Percentiles rank a stretch among this genome's conserved stretches.
Evolutionary conservation across 1,284 basidiomycete species (phyloP).

Genomic region (Ceratorhiza oryzae-sativae): DNA sequence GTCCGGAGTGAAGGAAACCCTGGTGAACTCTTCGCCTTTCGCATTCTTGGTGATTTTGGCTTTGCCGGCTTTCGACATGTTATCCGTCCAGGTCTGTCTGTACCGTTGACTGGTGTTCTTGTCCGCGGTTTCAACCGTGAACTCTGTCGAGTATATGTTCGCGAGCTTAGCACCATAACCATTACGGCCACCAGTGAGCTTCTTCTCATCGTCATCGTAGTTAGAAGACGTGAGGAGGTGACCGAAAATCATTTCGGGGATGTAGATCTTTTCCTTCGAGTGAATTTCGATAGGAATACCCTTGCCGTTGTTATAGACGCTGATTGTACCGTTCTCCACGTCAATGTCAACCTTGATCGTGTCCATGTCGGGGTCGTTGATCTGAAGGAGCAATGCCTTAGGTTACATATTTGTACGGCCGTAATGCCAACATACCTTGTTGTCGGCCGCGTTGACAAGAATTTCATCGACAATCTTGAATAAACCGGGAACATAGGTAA

Average conservation of each 20-base stretch:
- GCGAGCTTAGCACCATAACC: conserved; percentile 98
- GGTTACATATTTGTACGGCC: not conserved
- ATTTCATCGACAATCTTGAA: conserved; percentile 99
- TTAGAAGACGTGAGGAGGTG: conserved; percentile 96
- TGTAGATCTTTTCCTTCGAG: conserved; percentile 91
- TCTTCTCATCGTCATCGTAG: conserved; percentile 99
- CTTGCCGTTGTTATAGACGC: conserved; percentile 94
- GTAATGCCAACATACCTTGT: conserved; percentile 72
- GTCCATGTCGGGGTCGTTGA: conserved; percentile 90
- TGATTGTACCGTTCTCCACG: conserved; percentile 83
- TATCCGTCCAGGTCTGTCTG: conserved; percentile 92
- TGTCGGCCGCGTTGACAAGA: conserved; percentile 98
- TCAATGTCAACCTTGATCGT: conserved; percentile 88
- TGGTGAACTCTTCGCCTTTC: conserved; percentile 91
- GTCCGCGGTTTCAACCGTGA: conserved; percentile 97
- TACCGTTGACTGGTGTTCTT: conserved; percentile 89
- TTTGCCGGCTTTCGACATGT: conserved; percentile 89
- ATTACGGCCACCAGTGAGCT: conserved; percentile 97
- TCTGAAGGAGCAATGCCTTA: conserved; percentile 57
- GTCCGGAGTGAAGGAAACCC: conserved; percentile 94
- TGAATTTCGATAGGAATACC: conserved; percentile 99
- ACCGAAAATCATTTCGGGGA: conserved; percentile 98
- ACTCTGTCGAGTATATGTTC: conserved; percentile 98
- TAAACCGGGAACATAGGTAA: conserved; percentile 96
- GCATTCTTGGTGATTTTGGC: conserved; percentile 93